A percentile compares a stretch with the other conserved stretches of the same genome.
These are phyloP conservation scores for Paramecium primaurelia DNA, from an alignment of 73 alveolate genomes.

Conservation along the genomic window DNA sequence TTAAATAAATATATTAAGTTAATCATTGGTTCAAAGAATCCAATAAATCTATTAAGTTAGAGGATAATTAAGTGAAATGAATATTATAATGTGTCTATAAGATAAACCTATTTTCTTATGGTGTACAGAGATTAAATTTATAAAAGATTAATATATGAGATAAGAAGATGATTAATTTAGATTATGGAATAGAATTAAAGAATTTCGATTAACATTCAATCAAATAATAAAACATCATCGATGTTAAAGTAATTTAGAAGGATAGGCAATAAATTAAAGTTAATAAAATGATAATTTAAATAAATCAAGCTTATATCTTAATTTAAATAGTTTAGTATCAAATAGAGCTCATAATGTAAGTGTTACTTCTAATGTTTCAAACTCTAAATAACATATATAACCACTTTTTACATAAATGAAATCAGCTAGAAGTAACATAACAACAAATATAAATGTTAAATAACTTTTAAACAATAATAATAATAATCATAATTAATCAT, in stretches of 20 bases:
- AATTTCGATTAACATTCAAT: neutral
- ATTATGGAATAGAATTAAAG: neutral
- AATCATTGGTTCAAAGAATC: neutral
- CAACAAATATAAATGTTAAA: neutral
- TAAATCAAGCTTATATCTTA: neutral
- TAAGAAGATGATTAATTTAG: neutral
- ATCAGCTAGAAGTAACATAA: neutral
- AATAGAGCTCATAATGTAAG: neutral
- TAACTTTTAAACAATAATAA: neutral
- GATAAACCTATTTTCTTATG: conserved; percentile 14
- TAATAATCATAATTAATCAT: neutral
- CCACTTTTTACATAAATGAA: neutral
- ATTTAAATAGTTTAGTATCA: neutral
- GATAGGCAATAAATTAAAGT: neutral
- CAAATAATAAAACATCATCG: neutral
- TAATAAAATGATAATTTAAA: neutral
- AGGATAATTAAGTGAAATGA: neutral
- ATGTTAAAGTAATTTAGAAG: neutral
- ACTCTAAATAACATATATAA: neutral
- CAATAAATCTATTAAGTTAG: neutral
- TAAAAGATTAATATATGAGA: neutral
- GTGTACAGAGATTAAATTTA: neutral
- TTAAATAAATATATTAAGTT: neutral
- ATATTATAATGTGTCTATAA: neutral
- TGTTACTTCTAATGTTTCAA: neutral